These are phyloP conservation scores for Hymenochaete sp. DNA, from an alignment of 1,284 basidiomycete genomes.

Conservation along the genomic window DNA sequence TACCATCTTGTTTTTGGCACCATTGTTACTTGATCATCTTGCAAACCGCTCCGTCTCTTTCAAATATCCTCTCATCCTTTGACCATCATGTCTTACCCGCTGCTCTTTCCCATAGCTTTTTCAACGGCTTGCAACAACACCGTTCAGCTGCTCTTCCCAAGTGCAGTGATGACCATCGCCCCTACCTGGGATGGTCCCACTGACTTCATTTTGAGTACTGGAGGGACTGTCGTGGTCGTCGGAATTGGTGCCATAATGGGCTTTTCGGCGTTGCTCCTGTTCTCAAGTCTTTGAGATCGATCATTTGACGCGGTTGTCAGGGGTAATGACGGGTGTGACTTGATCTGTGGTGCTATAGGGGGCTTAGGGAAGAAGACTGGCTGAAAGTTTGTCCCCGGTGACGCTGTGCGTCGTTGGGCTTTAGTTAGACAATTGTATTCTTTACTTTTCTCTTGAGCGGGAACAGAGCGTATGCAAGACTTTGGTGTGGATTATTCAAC, in stretches of 20 bases:
- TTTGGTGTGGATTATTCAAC: no score
- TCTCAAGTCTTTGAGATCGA: no score
- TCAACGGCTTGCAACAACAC: constrained; percentile 33
- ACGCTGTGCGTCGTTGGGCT: no score
- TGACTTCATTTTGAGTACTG: constrained; percentile 34
- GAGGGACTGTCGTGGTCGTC: constrained; percentile 38
- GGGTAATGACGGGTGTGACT: no score
- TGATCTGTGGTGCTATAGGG: no score
- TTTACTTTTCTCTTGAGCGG: no score
- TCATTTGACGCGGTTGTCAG: no score
- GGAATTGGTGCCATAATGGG: constrained; percentile 39
- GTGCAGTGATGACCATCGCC: constrained; percentile 38
- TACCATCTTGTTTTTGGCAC: not conserved
- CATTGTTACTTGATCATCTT: not conserved
- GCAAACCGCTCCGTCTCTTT: not conserved
- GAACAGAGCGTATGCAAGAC: no score
- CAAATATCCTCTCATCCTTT: not conserved
- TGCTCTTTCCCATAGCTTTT: constrained; percentile 35
- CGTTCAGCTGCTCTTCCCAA: constrained; percentile 27
- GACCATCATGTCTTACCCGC: not conserved
- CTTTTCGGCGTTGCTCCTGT: no score
- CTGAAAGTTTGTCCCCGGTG: no score
- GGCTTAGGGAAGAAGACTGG: no score
- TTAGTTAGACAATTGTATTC: no score
- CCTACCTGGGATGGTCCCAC: constrained; percentile 52